These are phyloP conservation scores for Corymbia maculata DNA, from an alignment of 345 rosid genomes.

Conservation along the genomic window DNA sequence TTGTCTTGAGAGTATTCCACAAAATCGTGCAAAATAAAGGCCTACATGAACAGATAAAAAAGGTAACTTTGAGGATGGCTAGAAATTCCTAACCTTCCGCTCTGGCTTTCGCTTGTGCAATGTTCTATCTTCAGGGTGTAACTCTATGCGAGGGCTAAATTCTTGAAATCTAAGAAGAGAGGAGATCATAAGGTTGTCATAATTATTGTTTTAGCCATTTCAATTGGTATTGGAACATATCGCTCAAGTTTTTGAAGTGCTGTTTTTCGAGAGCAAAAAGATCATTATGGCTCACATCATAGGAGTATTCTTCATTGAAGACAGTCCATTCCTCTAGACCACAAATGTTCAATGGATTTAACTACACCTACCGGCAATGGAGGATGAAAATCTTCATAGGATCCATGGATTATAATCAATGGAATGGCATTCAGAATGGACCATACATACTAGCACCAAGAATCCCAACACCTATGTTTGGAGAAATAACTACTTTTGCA, in stretches of 20 bases:
- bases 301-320: neutral
- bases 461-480: accelerated
- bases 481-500: too few species aligned
- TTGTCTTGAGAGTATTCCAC: too few species aligned
- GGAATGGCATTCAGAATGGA: too few species aligned
- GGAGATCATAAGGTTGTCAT: neutral
- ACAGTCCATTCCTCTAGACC: neutral
- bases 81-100: neutral
- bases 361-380: accelerated
- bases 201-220: neutral
- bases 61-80: too few species aligned
- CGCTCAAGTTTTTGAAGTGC: neutral
- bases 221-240: neutral
- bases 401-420: accelerated
- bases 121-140: neutral
- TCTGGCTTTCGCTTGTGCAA: neutral
- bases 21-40: too few species aligned
- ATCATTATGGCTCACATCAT: neutral
- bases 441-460: accelerated
- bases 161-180: neutral
- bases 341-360: neutral
- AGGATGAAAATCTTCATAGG: neutral
- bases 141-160: neutral
- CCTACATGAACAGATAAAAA: too few species aligned
- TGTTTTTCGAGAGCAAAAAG: neutral